Conservation (phyloP, 345 rosid species). For the Cardamine occulta region DNA sequence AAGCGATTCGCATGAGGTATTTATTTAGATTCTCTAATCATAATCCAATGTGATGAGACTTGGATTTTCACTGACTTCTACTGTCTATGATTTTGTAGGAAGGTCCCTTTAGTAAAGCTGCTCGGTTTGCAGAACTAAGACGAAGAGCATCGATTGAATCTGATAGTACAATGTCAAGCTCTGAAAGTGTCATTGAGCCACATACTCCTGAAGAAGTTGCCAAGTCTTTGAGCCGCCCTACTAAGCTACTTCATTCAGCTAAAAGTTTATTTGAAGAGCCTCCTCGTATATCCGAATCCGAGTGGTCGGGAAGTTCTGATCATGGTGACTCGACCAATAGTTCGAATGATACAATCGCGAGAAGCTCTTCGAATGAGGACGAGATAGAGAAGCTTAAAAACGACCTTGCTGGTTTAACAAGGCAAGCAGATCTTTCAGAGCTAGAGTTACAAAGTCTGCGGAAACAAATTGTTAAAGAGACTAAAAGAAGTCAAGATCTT, state of each 20-base stretch:
- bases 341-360: constrained; percentile 50
- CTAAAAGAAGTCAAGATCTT: constrained; percentile 84
- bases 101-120: constrained; percentile 45
- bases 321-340: constrained; percentile 60
- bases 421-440: constrained; percentile 81
- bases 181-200: constrained; percentile 71
- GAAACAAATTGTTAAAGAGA: constrained; percentile 86
- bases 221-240: constrained; percentile 47
- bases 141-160: constrained; percentile 66
- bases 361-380: constrained; percentile 44
- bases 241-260: constrained; percentile 31
- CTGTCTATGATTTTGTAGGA: constrained; percentile 47
- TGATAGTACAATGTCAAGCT: constrained; percentile 78
- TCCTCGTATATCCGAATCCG: constrained; percentile 59
- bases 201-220: constrained; percentile 66
- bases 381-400: constrained; percentile 68
- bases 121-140: constrained; percentile 52
- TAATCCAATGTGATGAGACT: neutral
- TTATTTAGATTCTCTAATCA: neutral
- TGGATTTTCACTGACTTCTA: neutral
- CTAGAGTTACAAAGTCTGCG: constrained; percentile 83
- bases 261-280: constrained; percentile 55
- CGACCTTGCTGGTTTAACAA: constrained; percentile 60
- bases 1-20: constrained; percentile 51
- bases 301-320: constrained; percentile 66